phyloP scores from a whole-genome alignment of 1,284 basidiomycete species.

The Phlebopus sp. region DNA sequence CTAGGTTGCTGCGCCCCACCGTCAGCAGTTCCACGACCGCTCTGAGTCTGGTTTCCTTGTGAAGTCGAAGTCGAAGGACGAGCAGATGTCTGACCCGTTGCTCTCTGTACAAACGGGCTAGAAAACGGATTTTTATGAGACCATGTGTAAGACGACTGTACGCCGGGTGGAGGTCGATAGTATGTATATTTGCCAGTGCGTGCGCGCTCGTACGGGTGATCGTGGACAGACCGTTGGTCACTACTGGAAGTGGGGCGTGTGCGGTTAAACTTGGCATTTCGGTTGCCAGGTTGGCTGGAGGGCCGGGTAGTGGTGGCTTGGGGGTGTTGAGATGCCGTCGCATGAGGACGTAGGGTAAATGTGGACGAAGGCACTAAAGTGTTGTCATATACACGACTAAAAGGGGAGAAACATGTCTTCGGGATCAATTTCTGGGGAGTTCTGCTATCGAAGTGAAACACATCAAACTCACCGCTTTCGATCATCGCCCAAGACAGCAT shows the following conservation, averaged over 20 bases:
- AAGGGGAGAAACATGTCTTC: not conserved
- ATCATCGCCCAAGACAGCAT: conserved; percentile 45
- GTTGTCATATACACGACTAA: conserved; percentile 33
- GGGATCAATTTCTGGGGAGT: not conserved
- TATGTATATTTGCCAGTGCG: conserved; percentile 5
- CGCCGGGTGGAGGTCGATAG: conserved; percentile 4
- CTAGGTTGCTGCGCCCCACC: too few species aligned
- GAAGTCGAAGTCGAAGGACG: not conserved
- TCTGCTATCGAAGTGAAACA: too few species aligned
- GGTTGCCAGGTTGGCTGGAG: conserved; percentile 26
- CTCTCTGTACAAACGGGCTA: conserved; percentile 26
- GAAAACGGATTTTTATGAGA: conserved; percentile 21
- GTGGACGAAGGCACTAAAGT: conserved; percentile 6
- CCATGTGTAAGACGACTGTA: conserved; percentile 4
- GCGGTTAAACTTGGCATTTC: conserved; percentile 25
- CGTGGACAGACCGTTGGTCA: conserved; percentile 7
- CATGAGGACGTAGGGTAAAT: conserved; percentile 1
- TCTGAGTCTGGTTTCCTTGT: too few species aligned
- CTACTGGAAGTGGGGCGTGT: conserved; percentile 11
- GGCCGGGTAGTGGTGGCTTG: conserved; percentile 29
- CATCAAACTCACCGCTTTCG: conserved; percentile 39
- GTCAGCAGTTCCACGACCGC: too few species aligned
- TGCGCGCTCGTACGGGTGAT: conserved; percentile 11
- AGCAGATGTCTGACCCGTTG: conserved; percentile 20
- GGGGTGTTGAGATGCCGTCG: conserved; percentile 17